Percentiles rank a stretch among this genome's conserved stretches.
Conservation (phyloP, 495 filamentous ascomycete genomes). For the Xylaria palmicola region DNA sequence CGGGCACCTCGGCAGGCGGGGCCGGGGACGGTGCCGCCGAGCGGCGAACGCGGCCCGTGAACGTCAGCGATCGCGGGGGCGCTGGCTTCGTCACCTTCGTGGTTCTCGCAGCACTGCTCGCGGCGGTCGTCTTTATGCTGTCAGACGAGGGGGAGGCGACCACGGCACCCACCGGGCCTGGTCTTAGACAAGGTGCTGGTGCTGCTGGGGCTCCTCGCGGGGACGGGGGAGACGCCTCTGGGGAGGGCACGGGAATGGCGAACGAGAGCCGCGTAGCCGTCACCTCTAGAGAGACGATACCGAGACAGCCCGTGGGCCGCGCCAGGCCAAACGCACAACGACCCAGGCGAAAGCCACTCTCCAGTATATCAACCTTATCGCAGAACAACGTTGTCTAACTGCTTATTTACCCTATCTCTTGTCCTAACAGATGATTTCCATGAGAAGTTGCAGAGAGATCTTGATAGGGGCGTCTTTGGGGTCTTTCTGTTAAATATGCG, state of each 20-base stretch:
- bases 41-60: slow-evolving; percentile 36
- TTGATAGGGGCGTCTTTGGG: too few species aligned
- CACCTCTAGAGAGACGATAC: neutral
- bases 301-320: neutral
- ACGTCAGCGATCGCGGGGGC: slow-evolving; percentile 55
- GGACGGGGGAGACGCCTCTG: neutral
- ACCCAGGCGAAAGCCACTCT: neutral
- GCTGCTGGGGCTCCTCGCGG: neutral
- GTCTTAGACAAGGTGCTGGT: neutral
- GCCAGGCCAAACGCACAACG: too few species aligned
- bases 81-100: slow-evolving; percentile 59
- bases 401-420: too few species aligned
- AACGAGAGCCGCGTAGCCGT: neutral
- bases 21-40: slow-evolving; percentile 35
- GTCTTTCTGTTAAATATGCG: too few species aligned
- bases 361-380: neutral
- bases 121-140: slow-evolving; percentile 36
- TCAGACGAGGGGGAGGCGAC: slow-evolving; percentile 32
- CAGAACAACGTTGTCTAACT: neutral
- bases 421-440: too few species aligned
- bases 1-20: slow-evolving; percentile 69
- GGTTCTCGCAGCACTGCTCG: slow-evolving; percentile 33
- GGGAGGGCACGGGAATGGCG: neutral
- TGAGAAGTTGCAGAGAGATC: too few species aligned
- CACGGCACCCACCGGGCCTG: neutral